These are phyloP conservation scores for Apiospora marii DNA, from an alignment of 2,329 filamentous ascomycete genomes.

Conservation along the genomic window DNA sequence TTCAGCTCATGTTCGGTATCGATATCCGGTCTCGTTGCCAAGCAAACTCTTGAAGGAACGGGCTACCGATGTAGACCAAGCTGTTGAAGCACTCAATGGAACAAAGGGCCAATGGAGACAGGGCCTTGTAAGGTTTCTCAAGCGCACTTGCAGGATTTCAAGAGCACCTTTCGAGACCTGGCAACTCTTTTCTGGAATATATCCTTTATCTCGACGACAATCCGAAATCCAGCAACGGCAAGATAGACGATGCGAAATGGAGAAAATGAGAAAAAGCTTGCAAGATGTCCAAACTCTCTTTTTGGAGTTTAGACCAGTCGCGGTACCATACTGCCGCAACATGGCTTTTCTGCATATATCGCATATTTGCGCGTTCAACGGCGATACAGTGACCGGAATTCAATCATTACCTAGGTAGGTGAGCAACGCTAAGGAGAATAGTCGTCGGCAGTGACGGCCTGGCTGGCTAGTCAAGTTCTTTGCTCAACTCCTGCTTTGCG, in stretches of 20 bases:
- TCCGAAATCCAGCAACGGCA: not conserved
- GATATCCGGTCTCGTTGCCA: not conserved
- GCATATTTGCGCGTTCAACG: not conserved
- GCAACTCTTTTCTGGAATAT: not conserved
- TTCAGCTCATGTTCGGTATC: not conserved
- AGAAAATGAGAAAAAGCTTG: not conserved
- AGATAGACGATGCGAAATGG: not conserved
- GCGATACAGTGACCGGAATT: not conserved
- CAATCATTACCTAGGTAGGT: not conserved
- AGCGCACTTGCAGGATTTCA: not conserved
- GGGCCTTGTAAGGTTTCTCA: not conserved
- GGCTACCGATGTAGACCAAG: not conserved
- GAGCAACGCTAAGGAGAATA: too few relatives aligned
- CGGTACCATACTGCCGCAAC: not conserved
- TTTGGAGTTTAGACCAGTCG: not conserved
- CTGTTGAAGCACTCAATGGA: not conserved
- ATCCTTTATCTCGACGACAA: not conserved
- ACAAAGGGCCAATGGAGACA: not conserved
- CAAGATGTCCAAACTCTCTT: not conserved
- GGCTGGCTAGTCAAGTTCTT: too few relatives aligned
- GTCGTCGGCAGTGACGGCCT: too few relatives aligned
- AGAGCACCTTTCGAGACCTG: not conserved
- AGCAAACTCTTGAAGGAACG: not conserved
- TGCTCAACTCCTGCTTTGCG: not conserved
- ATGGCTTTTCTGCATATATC: not conserved